phyloP scores from a whole-genome alignment of 1,139 yeast species.

The Yamadazyma conglobata region DNA sequence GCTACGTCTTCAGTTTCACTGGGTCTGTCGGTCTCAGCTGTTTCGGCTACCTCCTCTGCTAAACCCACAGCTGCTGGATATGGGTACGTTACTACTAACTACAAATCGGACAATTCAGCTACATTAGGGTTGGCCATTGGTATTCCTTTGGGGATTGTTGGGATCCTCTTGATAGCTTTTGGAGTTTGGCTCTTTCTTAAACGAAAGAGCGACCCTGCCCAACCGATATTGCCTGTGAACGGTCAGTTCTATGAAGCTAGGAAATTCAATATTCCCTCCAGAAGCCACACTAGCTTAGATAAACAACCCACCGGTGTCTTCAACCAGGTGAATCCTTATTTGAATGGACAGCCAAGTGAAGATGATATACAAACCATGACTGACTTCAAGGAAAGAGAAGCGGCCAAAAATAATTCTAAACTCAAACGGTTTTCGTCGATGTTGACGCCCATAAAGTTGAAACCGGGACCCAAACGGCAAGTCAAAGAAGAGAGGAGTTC shows the following conservation, averaged over 20 bases:
- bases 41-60: neutral
- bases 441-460: constrained; percentile 14
- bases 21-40: neutral
- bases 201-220: constrained; percentile 9
- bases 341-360: too few relatives aligned
- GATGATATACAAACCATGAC: neutral
- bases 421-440: constrained; percentile 6
- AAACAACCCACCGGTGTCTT: too few relatives aligned
- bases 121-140: constrained; percentile 42
- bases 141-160: constrained; percentile 37
- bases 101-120: constrained; percentile 10
- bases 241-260: constrained; percentile 9
- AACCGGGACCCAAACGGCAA: constrained; percentile 11
- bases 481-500: constrained; percentile 9
- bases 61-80: neutral
- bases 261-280: too few relatives aligned
- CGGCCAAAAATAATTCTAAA: constrained; percentile 1
- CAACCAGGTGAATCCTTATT: constrained; percentile 1
- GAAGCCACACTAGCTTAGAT: too few relatives aligned
- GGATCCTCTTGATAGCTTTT: constrained; percentile 22
- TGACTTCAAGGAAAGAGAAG: too few relatives aligned
- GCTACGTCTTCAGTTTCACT: neutral
- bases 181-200: constrained; percentile 19
- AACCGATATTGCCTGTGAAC: constrained; percentile 11
- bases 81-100: constrained; percentile 1